Percentiles rank a stretch among this genome's conserved stretches.
These are phyloP conservation scores for Iberis pinnata DNA, from an alignment of 345 rosid species.

Conservation along the genomic window DNA sequence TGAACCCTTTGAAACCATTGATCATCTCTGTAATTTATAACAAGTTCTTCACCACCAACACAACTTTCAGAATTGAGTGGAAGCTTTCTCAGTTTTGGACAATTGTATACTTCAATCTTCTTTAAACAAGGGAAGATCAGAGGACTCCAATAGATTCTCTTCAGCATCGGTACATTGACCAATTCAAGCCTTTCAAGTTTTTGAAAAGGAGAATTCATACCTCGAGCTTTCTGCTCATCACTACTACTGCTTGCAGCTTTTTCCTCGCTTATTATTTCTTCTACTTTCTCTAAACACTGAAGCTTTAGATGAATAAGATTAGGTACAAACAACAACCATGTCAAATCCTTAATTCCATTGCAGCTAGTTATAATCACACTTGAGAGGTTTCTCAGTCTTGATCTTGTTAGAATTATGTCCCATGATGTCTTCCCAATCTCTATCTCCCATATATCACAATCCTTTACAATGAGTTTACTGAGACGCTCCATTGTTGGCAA, in stretches of 20 bases:
- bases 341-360: slow-evolving; percentile 2
- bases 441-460: slow-evolving; percentile 6
- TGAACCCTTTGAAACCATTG: slow-evolving; percentile 9
- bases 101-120: slow-evolving; percentile 4
- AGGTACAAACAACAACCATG: slow-evolving; percentile 17
- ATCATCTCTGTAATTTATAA: not conserved
- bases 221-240: too few species aligned
- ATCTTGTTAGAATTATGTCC: not conserved
- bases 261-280: too few species aligned
- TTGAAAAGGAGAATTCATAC: not conserved
- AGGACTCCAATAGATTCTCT: slow-evolving; percentile 8
- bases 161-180: slow-evolving; percentile 3
- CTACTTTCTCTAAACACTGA: not conserved
- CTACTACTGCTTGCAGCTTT: too few species aligned
- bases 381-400: not conserved
- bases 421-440: not conserved
- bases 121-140: slow-evolving; percentile 13
- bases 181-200: slow-evolving; percentile 15
- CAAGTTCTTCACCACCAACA: not conserved
- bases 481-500: slow-evolving; percentile 2
- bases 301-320: slow-evolving; percentile 14
- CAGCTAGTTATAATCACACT: slow-evolving; percentile 9
- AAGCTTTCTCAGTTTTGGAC: slow-evolving; percentile 13
- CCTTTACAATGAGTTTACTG: slow-evolving; percentile 9
- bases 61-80: slow-evolving; percentile 9